Evolutionary conservation across 225 moss, liverwort and hornwort genomes (phyloP).

Genomic region (Climacium dendroides): DNA sequence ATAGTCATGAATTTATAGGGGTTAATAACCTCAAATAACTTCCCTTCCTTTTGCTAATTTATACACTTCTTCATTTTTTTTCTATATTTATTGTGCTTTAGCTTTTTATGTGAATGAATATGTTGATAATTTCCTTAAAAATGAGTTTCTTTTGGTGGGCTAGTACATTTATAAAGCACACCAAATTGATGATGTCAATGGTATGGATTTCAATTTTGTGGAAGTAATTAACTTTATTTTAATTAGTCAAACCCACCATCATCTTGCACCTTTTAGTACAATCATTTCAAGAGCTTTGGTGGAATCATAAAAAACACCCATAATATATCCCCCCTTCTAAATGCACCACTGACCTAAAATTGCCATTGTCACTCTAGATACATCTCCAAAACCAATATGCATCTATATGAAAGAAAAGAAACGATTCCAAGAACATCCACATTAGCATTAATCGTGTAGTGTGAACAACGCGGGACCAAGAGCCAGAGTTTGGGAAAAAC

Average conservation of each 20-base stretch:
- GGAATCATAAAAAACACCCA: background rate
- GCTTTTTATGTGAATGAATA: background rate
- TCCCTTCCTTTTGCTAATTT: background rate
- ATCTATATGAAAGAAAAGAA: background rate
- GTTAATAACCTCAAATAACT: background rate
- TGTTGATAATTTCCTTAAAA: background rate
- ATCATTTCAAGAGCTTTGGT: background rate
- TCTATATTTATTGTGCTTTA: background rate
- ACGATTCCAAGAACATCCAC: no score
- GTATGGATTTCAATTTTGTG: background rate
- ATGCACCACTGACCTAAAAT: background rate
- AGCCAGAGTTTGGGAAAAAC: no score
- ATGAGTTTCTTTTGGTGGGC: background rate
- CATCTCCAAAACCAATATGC: background rate
- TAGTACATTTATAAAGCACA: background rate
- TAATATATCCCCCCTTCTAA: no score
- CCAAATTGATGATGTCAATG: background rate
- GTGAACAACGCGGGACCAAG: no score
- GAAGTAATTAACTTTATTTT: background rate
- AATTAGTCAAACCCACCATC: background rate
- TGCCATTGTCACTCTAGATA: accelerated
- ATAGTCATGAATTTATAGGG: background rate
- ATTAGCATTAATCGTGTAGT: no score
- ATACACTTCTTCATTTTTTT: no score
- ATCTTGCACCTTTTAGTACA: background rate